phyloP scores from a whole-genome alignment of 2,329 filamentous ascomycete species.

The Leptographium radiaticola region DNA sequence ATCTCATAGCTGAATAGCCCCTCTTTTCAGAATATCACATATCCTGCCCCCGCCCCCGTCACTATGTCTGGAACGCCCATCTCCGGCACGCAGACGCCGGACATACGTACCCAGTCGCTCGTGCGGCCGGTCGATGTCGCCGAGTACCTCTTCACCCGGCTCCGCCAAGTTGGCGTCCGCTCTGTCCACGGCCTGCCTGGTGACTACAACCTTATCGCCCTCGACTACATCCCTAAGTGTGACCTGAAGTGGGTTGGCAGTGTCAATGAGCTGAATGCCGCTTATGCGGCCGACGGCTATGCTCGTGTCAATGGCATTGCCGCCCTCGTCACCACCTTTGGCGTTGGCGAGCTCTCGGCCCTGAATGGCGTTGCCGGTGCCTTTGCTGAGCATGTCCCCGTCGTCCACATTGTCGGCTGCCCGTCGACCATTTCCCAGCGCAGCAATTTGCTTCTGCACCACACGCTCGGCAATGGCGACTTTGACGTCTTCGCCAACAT shows the following conservation, averaged over 20 bases:
- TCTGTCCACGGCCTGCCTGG: constrained; percentile 38
- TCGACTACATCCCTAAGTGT: constrained; percentile 34
- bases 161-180: constrained; percentile 32
- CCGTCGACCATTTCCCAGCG: constrained; percentile 14
- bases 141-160: constrained; percentile 37
- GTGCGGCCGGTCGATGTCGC: constrained; percentile 34
- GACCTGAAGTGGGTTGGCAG: constrained; percentile 36
- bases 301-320: constrained; percentile 43
- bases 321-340: constrained; percentile 45
- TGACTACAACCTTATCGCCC: constrained; percentile 38
- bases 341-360: constrained; percentile 40
- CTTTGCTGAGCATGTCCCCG: constrained; percentile 40
- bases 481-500: constrained; percentile 60
- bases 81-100: constrained; percentile 6
- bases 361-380: constrained; percentile 44
- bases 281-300: constrained; percentile 49
- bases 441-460: constrained; percentile 23
- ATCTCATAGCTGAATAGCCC: background rate
- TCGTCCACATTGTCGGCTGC: constrained; percentile 36
- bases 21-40: background rate
- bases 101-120: constrained; percentile 11
- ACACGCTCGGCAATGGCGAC: constrained; percentile 46
- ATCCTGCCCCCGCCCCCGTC: background rate
- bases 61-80: constrained; percentile 1
- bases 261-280: constrained; percentile 42